These are phyloP conservation scores for Mycena polygramma DNA, from an alignment of 768 basidiomycete species.

Conservation along the genomic window DNA sequence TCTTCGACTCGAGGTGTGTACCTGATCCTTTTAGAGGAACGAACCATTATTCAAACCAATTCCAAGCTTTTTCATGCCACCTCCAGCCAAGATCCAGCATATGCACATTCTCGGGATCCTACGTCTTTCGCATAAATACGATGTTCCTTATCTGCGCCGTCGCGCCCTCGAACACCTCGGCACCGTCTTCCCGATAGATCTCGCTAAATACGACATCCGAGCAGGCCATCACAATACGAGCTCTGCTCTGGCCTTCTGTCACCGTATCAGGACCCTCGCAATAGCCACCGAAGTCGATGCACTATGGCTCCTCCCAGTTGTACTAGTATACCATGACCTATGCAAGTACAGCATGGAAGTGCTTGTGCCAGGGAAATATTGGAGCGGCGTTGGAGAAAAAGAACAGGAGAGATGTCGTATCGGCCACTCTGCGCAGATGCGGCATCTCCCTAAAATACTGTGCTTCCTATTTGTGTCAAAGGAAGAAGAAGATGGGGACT, in stretches of 20 bases:
- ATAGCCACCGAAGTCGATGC: no score
- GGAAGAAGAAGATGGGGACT: neutral
- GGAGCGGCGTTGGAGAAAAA: constrained; percentile 2
- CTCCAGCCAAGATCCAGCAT: neutral
- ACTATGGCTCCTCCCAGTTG: no score
- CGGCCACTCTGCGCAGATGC: neutral
- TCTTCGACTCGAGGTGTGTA: no score
- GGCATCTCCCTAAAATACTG: neutral
- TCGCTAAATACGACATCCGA: no score
- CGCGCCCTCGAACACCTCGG: constrained; percentile 10
- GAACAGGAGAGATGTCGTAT: neutral
- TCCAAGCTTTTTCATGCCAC: constrained; percentile 9
- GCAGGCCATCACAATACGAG: neutral
- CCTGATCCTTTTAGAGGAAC: no score
- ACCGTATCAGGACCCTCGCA: no score
- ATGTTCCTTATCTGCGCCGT: constrained; percentile 1
- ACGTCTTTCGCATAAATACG: constrained; percentile 4
- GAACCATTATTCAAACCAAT: no score
- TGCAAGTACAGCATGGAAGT: neutral
- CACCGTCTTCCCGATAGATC: neutral
- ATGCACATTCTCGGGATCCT: neutral
- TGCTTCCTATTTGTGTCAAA: neutral
- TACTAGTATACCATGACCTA: neutral
- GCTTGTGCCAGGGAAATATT: neutral
- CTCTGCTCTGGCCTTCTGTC: neutral